Evolutionary conservation across 1,284 basidiomycete genomes (phyloP).

Genomic region (Boletellus deceptivus): DNA sequence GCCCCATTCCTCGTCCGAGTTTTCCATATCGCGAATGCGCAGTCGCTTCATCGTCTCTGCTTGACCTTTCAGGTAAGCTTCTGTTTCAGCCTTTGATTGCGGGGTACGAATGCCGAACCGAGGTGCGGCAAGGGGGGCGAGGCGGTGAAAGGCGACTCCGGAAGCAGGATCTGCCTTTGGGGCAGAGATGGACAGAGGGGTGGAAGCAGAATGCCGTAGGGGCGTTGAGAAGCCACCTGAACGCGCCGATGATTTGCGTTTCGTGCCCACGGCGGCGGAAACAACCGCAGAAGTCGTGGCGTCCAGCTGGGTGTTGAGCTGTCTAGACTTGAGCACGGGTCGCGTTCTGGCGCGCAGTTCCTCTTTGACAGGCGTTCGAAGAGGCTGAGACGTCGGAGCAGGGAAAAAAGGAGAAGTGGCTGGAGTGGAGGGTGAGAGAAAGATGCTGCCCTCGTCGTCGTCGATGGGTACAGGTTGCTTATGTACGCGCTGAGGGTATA

Average conservation of each 20-base stretch:
- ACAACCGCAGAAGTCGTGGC: constrained; percentile 17
- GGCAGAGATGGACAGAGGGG: constrained; percentile 51
- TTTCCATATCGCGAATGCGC: constrained; percentile 55
- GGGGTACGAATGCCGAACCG: constrained; percentile 54
- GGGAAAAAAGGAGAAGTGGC: constrained; percentile 40
- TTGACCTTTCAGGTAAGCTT: constrained; percentile 58
- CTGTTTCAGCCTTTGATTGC: constrained; percentile 60
- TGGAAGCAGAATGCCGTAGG: constrained; percentile 41
- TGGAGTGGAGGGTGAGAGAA: constrained; percentile 46
- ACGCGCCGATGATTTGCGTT: constrained; percentile 54
- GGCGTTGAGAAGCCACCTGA: constrained; percentile 41
- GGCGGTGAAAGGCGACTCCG: constrained; percentile 51
- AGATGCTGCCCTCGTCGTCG: constrained; percentile 55
- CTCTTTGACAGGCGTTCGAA: constrained; percentile 56
- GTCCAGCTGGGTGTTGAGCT: constrained; percentile 30
- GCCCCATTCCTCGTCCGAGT: constrained; percentile 43
- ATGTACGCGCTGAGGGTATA: constrained; percentile 33
- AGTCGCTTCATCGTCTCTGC: constrained; percentile 65
- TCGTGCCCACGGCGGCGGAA: constrained; percentile 48
- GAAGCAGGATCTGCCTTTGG: constrained; percentile 32
- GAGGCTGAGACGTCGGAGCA: constrained; percentile 43
- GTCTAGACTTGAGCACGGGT: constrained; percentile 32
- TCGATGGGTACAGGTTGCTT: constrained; percentile 51
- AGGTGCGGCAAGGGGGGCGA: constrained; percentile 62
- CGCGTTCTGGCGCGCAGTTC: constrained; percentile 33